Evolutionary conservation across 257 asterid species (phyloP).

Genomic region (Penstemon newberryi): DNA sequence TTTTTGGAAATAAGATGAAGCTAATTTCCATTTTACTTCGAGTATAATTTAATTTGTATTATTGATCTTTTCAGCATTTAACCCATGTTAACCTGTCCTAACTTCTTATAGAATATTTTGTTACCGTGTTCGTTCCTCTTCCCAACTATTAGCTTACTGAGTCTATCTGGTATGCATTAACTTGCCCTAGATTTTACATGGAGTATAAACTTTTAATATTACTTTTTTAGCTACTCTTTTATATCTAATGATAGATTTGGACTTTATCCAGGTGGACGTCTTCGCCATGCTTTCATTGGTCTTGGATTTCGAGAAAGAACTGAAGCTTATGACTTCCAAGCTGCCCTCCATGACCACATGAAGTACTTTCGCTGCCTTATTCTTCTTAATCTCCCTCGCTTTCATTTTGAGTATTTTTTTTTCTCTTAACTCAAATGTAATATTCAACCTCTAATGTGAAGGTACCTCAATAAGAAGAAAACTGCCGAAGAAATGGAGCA

Average conservation of each 20-base stretch:
- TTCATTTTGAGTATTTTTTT: not conserved
- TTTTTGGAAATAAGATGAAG: not conserved
- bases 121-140: not conserved
- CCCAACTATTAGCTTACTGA: not conserved
- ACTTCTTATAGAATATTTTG: not conserved
- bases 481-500: slow-evolving; percentile 99
- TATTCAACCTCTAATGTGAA: slow-evolving; percentile 30
- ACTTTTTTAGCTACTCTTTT: not conserved
- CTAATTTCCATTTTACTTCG: not conserved
- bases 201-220: not conserved
- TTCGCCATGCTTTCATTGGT: slow-evolving; percentile 98
- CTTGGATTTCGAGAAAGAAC: slow-evolving; percentile 98
- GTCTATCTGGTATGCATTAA: not conserved
- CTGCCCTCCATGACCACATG: slow-evolving; percentile 98
- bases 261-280: slow-evolving; percentile 69
- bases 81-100: not conserved
- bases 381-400: slow-evolving; percentile 9
- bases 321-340: slow-evolving; percentile 97
- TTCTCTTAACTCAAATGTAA: slow-evolving; percentile 7
- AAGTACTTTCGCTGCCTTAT: slow-evolving; percentile 51
- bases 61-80: not conserved
- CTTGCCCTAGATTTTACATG: slow-evolving; percentile 5
- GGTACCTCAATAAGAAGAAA: slow-evolving; percentile 94
- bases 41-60: not conserved
- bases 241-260: slow-evolving; percentile 7